Base-by-base conservation (phyloP, 352 stramenopile genomes). In the Phytophthora palmivora region DNA sequence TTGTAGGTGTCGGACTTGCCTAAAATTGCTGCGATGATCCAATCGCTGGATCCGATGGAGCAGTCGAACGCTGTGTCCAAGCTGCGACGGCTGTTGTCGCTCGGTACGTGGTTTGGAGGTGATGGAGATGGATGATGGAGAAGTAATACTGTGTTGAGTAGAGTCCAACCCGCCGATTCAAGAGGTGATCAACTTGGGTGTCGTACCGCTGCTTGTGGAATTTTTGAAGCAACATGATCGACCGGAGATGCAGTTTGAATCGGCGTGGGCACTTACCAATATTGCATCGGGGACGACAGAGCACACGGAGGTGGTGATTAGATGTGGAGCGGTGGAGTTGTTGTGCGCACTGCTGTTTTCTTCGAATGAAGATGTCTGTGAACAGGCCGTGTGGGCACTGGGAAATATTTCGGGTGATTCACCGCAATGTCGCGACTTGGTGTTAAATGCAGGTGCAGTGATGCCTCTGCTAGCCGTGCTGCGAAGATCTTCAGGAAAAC, bases 321-420 rank as follows among this genome's bases (percentile, higher is more conserved):
- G 98, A 55, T 91, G 94, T 32, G 97, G 97, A 39, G 97, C 98
- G 0, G 96, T 99, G 19, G 96, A 97, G 18, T 94, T 99, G 56
- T 98, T 99, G 67, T 97, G 98, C 19, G 81, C 94, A 42, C 73
- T 99, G 33, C 73, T 99, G 0, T 72, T 96, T 18, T 99, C 92
- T 38, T 88, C 95, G 7, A 99, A 99, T 70, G 97, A 99, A 64
- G 97, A 99, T 65, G 97, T 99, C 6, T 90, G 96, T 15, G 97
- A 99, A 67, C 92, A 98, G 50, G 89, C 89, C 1, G 96, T 99
- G 9, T 99, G 98, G 98, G 97, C 97, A 14, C 78, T 99, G 9
- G 98, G 98, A 47, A 99, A 99, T 75, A 99, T 99, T 71, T 96
- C 97, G 16, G 98, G 98, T 30, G 98, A 99, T 77, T 99, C 94